These are phyloP conservation scores for Phyllosticta paracitricarpa DNA, from an alignment of 2,329 filamentous ascomycete species.

Conservation along the genomic window DNA sequence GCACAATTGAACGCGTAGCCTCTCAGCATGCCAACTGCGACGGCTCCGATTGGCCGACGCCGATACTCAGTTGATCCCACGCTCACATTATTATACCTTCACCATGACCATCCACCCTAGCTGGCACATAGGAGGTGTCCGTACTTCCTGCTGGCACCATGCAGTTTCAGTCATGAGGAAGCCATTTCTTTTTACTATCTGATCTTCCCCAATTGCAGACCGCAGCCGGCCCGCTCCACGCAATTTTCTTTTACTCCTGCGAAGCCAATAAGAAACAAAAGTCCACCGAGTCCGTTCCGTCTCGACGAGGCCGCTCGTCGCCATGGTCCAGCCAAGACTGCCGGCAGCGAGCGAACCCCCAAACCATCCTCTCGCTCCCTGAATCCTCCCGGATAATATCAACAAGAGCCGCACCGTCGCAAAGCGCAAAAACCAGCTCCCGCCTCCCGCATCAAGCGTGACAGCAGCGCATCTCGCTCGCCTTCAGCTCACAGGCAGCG, in stretches of 20 bases:
- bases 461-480: conserved; percentile 23
- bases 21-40: too few relatives aligned
- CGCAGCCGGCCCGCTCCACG: conserved; percentile 1
- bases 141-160: not conserved
- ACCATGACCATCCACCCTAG: too few relatives aligned
- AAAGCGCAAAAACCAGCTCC: conserved; percentile 28
- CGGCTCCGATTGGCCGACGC: not conserved
- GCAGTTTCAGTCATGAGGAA: conserved; percentile 1
- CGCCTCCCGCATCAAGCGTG: conserved; percentile 16
- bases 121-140: not conserved
- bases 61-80: not conserved
- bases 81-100: too few relatives aligned
- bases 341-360: not conserved
- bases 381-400: conserved; percentile 18
- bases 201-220: not conserved
- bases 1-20: too few relatives aligned
- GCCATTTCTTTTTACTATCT: conserved; percentile 2
- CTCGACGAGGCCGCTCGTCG: conserved; percentile 11
- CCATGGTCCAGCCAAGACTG: conserved; percentile 1
- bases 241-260: not conserved
- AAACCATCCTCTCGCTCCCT: not conserved
- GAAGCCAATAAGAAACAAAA: not conserved
- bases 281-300: conserved; percentile 5
- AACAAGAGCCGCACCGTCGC: conserved; percentile 25
- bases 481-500: conserved; percentile 14